Evolutionary conservation across 1,139 yeast genomes (phyloP).

Genomic region (Diutina ranongensis): DNA sequence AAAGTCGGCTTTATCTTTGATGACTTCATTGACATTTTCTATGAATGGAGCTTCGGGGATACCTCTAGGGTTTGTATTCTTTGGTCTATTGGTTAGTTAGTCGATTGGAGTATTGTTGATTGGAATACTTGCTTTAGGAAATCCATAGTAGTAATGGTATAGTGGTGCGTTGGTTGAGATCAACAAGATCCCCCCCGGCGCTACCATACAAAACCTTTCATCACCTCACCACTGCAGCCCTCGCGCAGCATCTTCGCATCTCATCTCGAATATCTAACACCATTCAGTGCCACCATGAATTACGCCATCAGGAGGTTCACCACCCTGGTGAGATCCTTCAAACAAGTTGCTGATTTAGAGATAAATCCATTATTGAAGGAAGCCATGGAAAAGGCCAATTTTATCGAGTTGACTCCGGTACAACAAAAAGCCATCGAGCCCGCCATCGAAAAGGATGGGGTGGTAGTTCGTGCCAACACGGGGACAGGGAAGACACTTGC

Average conservation of each 20-base stretch:
- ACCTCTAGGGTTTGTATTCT: constrained; percentile 71
- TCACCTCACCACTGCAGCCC: no score
- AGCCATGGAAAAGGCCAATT: constrained; percentile 32
- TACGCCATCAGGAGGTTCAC: background rate
- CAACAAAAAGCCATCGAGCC: constrained; percentile 68
- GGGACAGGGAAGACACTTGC: constrained; percentile 95
- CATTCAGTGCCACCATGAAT: background rate
- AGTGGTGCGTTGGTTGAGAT: background rate
- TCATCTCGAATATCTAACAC: no score
- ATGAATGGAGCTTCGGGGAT: constrained; percentile 96
- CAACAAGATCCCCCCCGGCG: no score
- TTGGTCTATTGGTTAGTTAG: constrained; percentile 26
- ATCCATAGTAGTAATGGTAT: background rate
- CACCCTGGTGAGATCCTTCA: background rate
- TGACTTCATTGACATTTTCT: constrained; percentile 66
- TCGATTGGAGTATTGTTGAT: no score
- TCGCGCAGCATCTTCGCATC: background rate
- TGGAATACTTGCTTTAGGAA: background rate
- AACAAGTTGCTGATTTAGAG: background rate
- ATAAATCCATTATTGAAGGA: constrained; percentile 4
- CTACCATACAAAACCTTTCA: no score
- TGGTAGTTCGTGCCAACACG: constrained; percentile 84
- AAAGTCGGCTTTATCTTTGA: constrained; percentile 61
- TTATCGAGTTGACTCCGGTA: constrained; percentile 56
- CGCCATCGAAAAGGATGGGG: constrained; percentile 45